These are phyloP conservation scores for Umbilicus rupestris DNA, from an alignment of 164 flowering plant genomes.

Conservation along the genomic window DNA sequence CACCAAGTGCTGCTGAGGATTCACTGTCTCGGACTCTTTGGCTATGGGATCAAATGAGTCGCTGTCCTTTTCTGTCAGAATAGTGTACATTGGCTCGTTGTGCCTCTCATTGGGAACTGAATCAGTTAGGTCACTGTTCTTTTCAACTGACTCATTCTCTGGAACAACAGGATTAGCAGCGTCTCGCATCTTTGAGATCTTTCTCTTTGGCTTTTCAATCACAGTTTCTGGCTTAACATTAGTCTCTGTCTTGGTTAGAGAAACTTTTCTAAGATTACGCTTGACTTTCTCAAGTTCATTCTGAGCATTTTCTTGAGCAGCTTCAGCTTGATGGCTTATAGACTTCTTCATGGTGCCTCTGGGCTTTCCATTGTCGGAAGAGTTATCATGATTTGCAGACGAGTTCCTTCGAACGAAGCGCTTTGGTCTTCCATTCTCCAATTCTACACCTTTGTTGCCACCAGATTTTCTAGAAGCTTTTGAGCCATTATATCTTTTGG, in stretches of 20 bases:
- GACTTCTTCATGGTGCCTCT: slow-evolving; percentile 22
- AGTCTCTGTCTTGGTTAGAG: slow-evolving; percentile 15
- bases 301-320: slow-evolving; percentile 23
- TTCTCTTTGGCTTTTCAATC: slow-evolving; percentile 23
- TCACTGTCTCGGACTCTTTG: slow-evolving; percentile 5
- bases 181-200: slow-evolving; percentile 8
- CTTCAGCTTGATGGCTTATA: slow-evolving; percentile 15
- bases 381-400: slow-evolving; percentile 25
- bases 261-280: slow-evolving; percentile 30
- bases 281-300: slow-evolving; percentile 39
- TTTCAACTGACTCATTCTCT: slow-evolving; percentile 13
- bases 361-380: slow-evolving; percentile 31
- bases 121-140: slow-evolving; percentile 8
- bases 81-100: background rate
- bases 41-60: slow-evolving; percentile 8
- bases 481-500: slow-evolving; percentile 24
- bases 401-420: slow-evolving; percentile 34
- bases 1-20: slow-evolving; percentile 6
- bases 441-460: slow-evolving; percentile 18
- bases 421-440: slow-evolving; percentile 32
- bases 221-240: slow-evolving; percentile 14
- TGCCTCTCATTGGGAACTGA: slow-evolving; percentile 1
- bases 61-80: background rate
- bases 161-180: slow-evolving; percentile 14
- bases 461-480: slow-evolving; percentile 35